These are phyloP conservation scores for Alternaria novae-zelandiae DNA, from an alignment of 2,329 filamentous ascomycete species.

Conservation along the genomic window DNA sequence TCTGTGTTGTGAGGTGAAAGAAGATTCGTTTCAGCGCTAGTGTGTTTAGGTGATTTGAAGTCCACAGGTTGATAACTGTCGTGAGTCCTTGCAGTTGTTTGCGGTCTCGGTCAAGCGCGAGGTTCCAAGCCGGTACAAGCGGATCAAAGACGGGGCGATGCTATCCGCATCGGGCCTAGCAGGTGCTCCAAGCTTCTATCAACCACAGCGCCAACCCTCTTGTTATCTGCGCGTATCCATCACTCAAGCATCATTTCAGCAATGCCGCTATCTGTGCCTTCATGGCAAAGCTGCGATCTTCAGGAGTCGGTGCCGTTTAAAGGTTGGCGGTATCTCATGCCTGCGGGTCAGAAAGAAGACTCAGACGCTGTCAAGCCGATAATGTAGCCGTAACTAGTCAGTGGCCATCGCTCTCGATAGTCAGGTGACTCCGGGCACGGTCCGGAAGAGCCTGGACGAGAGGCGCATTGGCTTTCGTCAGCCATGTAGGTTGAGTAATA, in stretches of 20 bases:
- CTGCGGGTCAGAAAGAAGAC: not conserved
- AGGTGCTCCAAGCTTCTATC: not conserved
- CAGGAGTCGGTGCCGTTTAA: not conserved
- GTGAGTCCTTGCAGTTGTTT: not conserved
- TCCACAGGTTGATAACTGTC: not conserved
- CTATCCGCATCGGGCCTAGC: not conserved
- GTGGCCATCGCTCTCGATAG: not conserved
- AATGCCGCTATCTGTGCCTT: not conserved
- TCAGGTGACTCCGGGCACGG: not conserved
- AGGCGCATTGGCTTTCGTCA: conserved; percentile 17
- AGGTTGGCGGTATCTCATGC: not conserved
- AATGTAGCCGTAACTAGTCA: not conserved
- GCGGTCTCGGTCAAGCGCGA: not conserved
- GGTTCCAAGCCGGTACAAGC: not conserved
- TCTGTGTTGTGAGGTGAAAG: not conserved
- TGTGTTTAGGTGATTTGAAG: not conserved
- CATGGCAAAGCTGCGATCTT: not conserved
- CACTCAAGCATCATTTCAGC: not conserved
- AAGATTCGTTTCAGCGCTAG: not conserved
- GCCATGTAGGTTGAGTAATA: conserved; percentile 3
- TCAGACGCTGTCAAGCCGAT: not conserved
- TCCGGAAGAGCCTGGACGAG: not conserved
- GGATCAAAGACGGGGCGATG: not conserved
- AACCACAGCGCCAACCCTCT: not conserved
- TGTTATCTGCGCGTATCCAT: not conserved